Conservation (phyloP, 2,329 filamentous ascomycete genomes). For the Coniochaeta sp. region DNA sequence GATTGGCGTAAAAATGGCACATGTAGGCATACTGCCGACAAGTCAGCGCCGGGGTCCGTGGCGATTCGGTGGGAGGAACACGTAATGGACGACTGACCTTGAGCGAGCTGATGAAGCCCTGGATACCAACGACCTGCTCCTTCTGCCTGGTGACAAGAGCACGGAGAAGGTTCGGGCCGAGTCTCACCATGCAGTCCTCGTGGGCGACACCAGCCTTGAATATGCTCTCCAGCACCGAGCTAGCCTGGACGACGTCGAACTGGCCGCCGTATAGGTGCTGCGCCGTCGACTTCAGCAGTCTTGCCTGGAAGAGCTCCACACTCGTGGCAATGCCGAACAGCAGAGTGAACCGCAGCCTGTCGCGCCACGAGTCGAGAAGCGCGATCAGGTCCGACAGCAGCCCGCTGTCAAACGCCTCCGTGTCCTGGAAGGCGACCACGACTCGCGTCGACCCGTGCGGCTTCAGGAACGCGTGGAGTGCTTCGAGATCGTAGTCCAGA, state of each 20-base stretch:
- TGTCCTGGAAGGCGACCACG: constrained; percentile 70
- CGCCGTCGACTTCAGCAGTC: constrained; percentile 62
- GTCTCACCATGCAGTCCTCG: constrained; percentile 44
- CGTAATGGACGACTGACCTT: constrained; percentile 28
- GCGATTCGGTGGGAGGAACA: not conserved
- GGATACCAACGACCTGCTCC: constrained; percentile 70
- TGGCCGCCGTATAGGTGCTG: constrained; percentile 61
- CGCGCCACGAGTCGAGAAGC: constrained; percentile 56
- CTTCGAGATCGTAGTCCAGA: constrained; percentile 72
- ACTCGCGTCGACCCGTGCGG: constrained; percentile 49
- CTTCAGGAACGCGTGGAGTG: constrained; percentile 54
- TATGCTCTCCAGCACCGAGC: constrained; percentile 64
- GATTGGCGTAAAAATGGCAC: constrained; percentile 78
- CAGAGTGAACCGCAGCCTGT: constrained; percentile 69
- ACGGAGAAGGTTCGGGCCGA: constrained; percentile 57
- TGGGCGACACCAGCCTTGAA: constrained; percentile 60
- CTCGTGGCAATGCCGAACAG: constrained; percentile 78
- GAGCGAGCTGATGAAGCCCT: constrained; percentile 62
- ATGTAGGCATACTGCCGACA: constrained; percentile 64
- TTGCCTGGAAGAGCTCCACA: constrained; percentile 69
- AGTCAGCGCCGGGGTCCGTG: not conserved
- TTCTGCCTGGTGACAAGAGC: constrained; percentile 64
- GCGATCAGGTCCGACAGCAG: constrained; percentile 66
- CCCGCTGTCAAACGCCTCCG: constrained; percentile 69
- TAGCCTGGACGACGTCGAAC: constrained; percentile 70